Evolutionary conservation across 139 green algal genomes (phyloP).

Genomic region (Haematococcus lacustris): DNA sequence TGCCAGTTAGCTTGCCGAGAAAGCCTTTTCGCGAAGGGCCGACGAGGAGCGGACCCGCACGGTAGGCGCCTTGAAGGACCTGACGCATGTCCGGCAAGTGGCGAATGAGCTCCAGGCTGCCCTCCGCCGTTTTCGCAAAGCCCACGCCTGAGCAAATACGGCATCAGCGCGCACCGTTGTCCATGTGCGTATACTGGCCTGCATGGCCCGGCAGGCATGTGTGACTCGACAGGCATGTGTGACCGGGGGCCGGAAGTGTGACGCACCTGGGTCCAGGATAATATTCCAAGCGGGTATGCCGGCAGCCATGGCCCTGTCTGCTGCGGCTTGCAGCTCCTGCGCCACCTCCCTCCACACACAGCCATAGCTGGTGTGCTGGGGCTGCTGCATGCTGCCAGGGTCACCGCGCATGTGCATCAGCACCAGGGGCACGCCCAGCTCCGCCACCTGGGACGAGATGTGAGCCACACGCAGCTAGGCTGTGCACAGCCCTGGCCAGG

Average conservation of each 20-base stretch:
- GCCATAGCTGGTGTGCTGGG: constrained; percentile 49
- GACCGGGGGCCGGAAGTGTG: too few relatives aligned
- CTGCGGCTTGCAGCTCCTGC: constrained; percentile 45
- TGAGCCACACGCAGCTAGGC: too few relatives aligned
- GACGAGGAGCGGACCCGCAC: constrained; percentile 53
- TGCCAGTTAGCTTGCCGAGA: constrained; percentile 56
- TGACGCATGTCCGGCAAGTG: constrained; percentile 42
- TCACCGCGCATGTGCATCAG: constrained; percentile 94
- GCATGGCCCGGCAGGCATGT: too few relatives aligned
- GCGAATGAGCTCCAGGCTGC: constrained; percentile 63
- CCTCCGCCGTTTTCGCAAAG: constrained; percentile 72
- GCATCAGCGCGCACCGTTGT: too few relatives aligned
- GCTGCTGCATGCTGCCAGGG: constrained; percentile 67
- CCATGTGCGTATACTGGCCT: too few relatives aligned
- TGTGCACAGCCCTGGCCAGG: too few relatives aligned
- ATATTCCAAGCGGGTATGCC: constrained; percentile 83
- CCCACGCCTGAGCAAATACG: constrained; percentile 77
- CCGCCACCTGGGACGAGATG: background rate
- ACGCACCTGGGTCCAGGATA: constrained; percentile 80
- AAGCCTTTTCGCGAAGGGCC: constrained; percentile 77
- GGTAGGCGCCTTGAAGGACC: constrained; percentile 21
- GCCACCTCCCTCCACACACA: constrained; percentile 56
- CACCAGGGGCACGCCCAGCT: constrained; percentile 79
- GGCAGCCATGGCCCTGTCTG: constrained; percentile 43
- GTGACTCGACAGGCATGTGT: too few relatives aligned